Conservation (phyloP, 2,329 filamentous ascomycete species). For the Colletotrichum musae region DNA sequence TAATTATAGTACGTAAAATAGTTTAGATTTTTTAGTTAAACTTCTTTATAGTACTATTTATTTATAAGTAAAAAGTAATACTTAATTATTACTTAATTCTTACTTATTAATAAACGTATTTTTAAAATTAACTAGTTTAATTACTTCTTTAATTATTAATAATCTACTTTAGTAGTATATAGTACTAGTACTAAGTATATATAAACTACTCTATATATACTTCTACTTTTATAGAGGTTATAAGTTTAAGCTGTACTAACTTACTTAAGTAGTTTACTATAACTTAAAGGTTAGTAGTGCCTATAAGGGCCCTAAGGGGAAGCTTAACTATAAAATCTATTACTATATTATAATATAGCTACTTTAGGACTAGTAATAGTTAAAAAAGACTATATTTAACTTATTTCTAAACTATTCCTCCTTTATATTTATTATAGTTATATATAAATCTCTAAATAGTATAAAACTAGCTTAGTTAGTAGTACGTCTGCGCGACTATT, state of each 20-base stretch:
- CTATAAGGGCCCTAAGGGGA: not conserved
- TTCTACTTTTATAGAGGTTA: no score
- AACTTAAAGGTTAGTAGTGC: no score
- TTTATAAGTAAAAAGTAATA: not conserved
- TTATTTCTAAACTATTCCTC: constrained; percentile 8
- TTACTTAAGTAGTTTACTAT: no score
- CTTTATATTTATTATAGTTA: constrained; percentile 3
- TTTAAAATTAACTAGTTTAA: constrained; percentile 1
- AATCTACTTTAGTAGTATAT: not conserved
- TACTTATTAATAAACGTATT: not conserved
- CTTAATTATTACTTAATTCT: not conserved
- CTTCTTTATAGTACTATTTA: not conserved
- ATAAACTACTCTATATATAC: no score
- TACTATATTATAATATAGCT: constrained; percentile 10
- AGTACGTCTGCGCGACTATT: not conserved
- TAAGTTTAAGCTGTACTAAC: no score
- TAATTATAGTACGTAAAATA: not conserved
- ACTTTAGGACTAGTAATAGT: not conserved
- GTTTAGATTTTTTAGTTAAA: not conserved
- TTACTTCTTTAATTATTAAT: not conserved
- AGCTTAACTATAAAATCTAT: not conserved
- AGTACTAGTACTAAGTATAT: not conserved
- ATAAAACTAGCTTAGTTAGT: not conserved
- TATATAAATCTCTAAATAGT: not conserved
- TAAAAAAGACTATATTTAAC: not conserved